Evolutionary conservation across 139 green algal species (phyloP), one percentile per base, ranked within the genome.

Genomic region (Micractinium conductrix): DNA sequence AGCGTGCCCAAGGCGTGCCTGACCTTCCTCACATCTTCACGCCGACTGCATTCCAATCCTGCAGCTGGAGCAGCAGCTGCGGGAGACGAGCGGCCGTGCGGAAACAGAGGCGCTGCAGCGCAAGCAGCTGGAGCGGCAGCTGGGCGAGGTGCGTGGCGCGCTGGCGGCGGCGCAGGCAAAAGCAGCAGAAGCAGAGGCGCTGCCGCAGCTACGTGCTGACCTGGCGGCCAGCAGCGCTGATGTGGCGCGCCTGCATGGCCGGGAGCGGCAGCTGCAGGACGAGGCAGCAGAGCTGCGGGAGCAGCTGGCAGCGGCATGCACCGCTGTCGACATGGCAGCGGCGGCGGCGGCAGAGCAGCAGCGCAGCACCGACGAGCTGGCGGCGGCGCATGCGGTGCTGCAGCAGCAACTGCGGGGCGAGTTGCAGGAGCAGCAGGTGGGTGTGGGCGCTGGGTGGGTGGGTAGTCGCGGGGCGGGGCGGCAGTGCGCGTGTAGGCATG

Each of bases 31-130:
- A n/a, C n/a, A n/a, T n/a, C n/a, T n/a, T n/a, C n/a, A n/a, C n/a
- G n/a, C n/a, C n/a, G n/a, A n/a, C n/a, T n/a, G n/a, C n/a, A n/a
- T n/a, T n/a, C n/a, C n/a, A n/a, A n/a, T n/a, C n/a, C n/a, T n/a
- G 79, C 79, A 79, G 65, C 65, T 84, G 26, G 65, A 90, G 74
- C 58, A 50, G 43, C 76, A 79, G 55, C 74, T 87, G 80, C 72
- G 84, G 1, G 81, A 80, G n/a, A 55, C 60, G 26, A 79, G 76
- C 43, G 68, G 84, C 71, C 45, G 73, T n/a, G 79, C 75, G 1
- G 72, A 83, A n/a, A 85, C 81, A 28, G 86, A 89, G 67, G 30
- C 63, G 0, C n/a, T 65, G 17, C 72, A 87, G 67, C 84, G 82
- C 16, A 38, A 45, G 10, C 58, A 75, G 45, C 37, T 80, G 16